phyloP scores from a whole-genome alignment of 768 basidiomycete genomes.

The Cubamyces lactineus region DNA sequence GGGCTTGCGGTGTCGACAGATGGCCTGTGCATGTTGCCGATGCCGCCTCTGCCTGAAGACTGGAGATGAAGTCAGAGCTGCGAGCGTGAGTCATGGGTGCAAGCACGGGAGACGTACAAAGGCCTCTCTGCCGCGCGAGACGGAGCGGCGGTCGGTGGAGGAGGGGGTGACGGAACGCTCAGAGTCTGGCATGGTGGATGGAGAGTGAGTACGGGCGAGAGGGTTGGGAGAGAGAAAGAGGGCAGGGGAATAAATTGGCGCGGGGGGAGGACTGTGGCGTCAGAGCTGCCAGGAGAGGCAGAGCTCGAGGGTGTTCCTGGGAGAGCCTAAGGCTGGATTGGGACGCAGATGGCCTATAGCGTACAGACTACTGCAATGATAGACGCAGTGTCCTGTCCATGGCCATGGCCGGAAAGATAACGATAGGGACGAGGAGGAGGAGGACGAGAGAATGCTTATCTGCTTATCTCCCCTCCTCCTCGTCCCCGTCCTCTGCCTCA shows the following conservation, averaged over 20 bases:
- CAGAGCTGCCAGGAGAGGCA: not conserved
- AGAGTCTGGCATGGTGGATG: constrained; percentile 21
- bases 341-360: not conserved
- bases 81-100: too few species aligned
- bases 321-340: not conserved
- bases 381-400: too few species aligned
- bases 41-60: too few species aligned
- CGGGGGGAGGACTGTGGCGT: not conserved
- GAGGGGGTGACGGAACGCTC: constrained; percentile 17
- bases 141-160: constrained; percentile 39
- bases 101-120: constrained; percentile 49
- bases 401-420: not conserved
- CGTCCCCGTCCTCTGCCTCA: too few species aligned
- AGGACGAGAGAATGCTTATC: constrained; percentile 6
- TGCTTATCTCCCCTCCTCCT: constrained; percentile 21
- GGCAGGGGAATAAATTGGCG: constrained; percentile 2
- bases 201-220: constrained; percentile 1
- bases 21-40: too few species aligned
- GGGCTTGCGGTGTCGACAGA: too few species aligned
- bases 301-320: not conserved
- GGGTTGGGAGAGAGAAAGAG: not conserved
- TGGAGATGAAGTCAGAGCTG: too few species aligned
- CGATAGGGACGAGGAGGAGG: not conserved
- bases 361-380: too few species aligned
- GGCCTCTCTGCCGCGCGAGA: constrained; percentile 61